A percentile compares a stretch with the other conserved stretches of the same genome.
Conservation (phyloP, 148 eudicot species). For the Simmondsia chinensis region DNA sequence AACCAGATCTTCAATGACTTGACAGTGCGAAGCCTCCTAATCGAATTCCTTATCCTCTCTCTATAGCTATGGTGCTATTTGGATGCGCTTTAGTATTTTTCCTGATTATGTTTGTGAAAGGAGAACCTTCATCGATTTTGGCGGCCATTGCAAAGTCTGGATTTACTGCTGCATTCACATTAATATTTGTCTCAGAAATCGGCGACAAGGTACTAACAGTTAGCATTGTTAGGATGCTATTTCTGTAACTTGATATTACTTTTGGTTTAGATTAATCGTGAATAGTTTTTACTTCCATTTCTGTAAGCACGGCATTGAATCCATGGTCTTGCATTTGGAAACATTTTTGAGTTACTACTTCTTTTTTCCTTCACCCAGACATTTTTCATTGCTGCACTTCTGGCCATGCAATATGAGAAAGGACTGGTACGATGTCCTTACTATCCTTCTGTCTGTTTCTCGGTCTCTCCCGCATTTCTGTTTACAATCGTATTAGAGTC, state of each 20-base stretch:
- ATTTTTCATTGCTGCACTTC: constrained; percentile 92
- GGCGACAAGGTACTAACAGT: constrained; percentile 99
- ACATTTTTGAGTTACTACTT: constrained; percentile 6
- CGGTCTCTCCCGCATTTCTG: neutral
- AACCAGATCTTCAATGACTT: constrained; percentile 25
- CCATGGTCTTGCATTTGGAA: neutral
- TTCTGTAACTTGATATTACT: too few species aligned
- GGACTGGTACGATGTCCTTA: constrained; percentile 83
- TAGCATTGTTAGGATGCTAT: neutral
- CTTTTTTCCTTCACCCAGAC: constrained; percentile 44
- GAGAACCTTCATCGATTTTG: constrained; percentile 45
- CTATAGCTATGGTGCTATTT: constrained; percentile 53
- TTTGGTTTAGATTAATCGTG: too few species aligned
- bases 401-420: constrained; percentile 93
- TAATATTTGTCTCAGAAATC: constrained; percentile 91
- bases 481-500: neutral
- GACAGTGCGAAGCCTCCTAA: constrained; percentile 50
- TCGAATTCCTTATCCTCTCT: constrained; percentile 57
- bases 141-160: constrained; percentile 86
- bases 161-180: constrained; percentile 84
- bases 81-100: constrained; percentile 48
- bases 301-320: neutral
- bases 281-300: neutral
- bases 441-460: constrained; percentile 12
- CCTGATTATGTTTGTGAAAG: constrained; percentile 43